Base-by-base conservation (phyloP, 2,329 filamentous ascomycete genomes). In the Pestalotiopsis sp. region DNA sequence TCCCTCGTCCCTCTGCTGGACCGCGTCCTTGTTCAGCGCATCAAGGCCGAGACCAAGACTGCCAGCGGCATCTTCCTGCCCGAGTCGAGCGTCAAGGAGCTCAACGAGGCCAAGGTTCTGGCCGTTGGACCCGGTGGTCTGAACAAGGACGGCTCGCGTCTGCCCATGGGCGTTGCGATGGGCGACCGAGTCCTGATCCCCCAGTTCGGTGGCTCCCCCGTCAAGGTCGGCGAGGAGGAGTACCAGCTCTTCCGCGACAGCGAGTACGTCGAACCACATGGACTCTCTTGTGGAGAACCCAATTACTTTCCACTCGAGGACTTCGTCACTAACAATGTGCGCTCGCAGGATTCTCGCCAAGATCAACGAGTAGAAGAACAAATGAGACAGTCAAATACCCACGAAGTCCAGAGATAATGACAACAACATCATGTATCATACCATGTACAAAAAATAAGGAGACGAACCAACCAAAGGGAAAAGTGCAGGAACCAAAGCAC, bases 141-240 rank as follows among this genome's bases (percentile, higher is more conserved):
- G 70, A 93, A 97, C 86, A 94, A 91, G 85, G 92, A 97, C 70
- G 96, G 96, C 76, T 93, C 96, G 88, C 89, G 94, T 76, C 85
- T 98, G 77, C 87, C 92, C 71, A 94, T 95, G 87, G 91, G 93
- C 76, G 96, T 98, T 69, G 73, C 86, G 75, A 84, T 91, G 63
- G 96, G 96, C 74, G 96, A 99, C 86, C 93, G 93, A 78, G 96
- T 99, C 71, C 85, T 99, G 85, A 98, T 98, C 81, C 96, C 96
- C 75, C 93, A 95, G 90, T 99, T 92, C 79, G 96, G 96, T 78
- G 96, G 96, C 73, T 96, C 92, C 79, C 92, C 95, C 73, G 91
- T 99, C 82, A 98, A 98, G 90, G 93, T 98, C 76, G 96, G 95
- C 75, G 95, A 99, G 77, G 94, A 98, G 75, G 96, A 99, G 86